Base-by-base conservation (phyloP, 2,329 filamentous ascomycete genomes). In the Ploettnerulaceae sp. region DNA sequence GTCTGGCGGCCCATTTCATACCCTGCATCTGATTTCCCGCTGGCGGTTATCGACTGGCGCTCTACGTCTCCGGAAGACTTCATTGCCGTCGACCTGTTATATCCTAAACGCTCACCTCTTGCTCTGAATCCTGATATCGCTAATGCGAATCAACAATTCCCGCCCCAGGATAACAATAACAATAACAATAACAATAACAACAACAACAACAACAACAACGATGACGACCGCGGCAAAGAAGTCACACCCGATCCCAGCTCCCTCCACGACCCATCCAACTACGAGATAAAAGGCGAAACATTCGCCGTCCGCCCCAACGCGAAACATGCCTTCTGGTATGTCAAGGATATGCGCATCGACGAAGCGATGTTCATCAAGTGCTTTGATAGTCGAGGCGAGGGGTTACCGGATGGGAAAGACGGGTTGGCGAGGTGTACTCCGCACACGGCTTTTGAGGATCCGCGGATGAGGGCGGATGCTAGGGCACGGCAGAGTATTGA, bases 71-170 rank as follows among this genome's bases (percentile, higher is more conserved):
- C 85, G 40, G 69, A 71, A 0, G 85, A 90, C 55, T 70, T 93
- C 7, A 73, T 90, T 0, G 73, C 79, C 5, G 77, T 93, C 7
- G 79, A 91, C 66, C 84, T 89, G 60, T 70, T 85, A 12, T 93
- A 93, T 59, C 77, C 80, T 0, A 65, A 78, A 53, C 67, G 72
- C 8, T 14, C 39, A 17, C 28, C 39, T n/a, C 15, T 34, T 5
- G 18, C 26, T 4, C n/a, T n/a, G n/a, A n/a, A n/a, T n/a, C n/a
- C n/a, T n/a, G n/a, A n/a, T n/a, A n/a, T n/a, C n/a, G n/a, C n/a
- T n/a, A n/a, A n/a, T n/a, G n/a, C n/a, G n/a, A n/a, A n/a, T n/a
- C n/a, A n/a, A n/a, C n/a, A n/a, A n/a, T n/a, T n/a, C n/a, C n/a
- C n/a, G n/a, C n/a, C n/a, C n/a, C n/a, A n/a, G n/a, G n/a, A n/a